These are phyloP conservation scores for Eremothecium gossypii DNA, from an alignment of 1,139 yeast species.

Conservation along the genomic window DNA sequence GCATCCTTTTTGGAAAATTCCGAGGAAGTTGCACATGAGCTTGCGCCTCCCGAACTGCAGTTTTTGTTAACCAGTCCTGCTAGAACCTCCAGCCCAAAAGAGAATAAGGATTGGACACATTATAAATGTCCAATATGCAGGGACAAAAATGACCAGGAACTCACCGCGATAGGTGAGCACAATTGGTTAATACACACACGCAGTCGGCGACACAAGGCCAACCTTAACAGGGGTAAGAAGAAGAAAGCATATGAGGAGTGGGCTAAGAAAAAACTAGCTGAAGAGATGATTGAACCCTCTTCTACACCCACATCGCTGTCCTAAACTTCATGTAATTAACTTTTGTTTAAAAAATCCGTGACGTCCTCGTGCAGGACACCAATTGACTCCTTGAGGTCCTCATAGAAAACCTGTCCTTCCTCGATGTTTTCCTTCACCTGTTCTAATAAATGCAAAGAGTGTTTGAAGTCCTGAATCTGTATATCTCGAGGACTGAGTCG, in stretches of 20 bases:
- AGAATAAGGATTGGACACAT: conserved; percentile 55
- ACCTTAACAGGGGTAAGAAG: conserved; percentile 33
- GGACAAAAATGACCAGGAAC: conserved; percentile 44
- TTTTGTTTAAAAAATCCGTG: conserved; percentile 49
- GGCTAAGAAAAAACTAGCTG: conserved; percentile 19
- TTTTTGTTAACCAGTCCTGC: conserved; percentile 28
- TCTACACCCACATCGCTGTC: background rate
- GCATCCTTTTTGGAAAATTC: conserved; percentile 32
- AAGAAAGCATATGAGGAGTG: conserved; percentile 39
- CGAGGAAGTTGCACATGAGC: conserved; percentile 15
- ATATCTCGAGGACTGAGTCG: conserved; percentile 16
- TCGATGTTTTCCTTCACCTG: conserved; percentile 45
- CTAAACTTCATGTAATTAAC: conserved; percentile 1
- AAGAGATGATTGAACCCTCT: conserved; percentile 1
- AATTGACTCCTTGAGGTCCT: conserved; percentile 47
- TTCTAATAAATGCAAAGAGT: conserved; percentile 16
- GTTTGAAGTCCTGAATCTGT: conserved; percentile 21
- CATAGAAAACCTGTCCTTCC: conserved; percentile 66
- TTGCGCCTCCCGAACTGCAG: conserved; percentile 40
- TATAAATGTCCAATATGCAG: conserved; percentile 57
- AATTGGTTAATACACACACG: conserved; percentile 60
- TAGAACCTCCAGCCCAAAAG: conserved; percentile 14
- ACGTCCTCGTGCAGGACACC: conserved; percentile 41
- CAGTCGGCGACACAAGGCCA: conserved; percentile 54
- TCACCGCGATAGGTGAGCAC: conserved; percentile 65